A percentile compares a stretch with the other conserved stretches of the same genome.
Conservation (phyloP, 768 basidiomycete species). For the Lactarius hatsudake region DNA sequence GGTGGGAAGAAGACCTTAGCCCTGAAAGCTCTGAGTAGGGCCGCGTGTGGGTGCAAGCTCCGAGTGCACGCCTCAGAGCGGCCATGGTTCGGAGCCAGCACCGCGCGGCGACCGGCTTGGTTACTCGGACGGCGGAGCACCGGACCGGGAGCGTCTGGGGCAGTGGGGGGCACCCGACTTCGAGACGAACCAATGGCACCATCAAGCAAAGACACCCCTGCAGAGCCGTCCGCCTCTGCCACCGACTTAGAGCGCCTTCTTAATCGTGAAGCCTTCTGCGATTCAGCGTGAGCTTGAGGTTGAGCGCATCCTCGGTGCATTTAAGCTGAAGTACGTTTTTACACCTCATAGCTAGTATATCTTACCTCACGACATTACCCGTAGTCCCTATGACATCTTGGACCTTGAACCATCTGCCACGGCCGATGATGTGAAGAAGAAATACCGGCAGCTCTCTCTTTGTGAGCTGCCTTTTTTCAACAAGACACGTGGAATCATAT, state of each 20-base stretch:
- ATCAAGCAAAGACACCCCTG: constrained; percentile 9
- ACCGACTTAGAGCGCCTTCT: constrained; percentile 77
- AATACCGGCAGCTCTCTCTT: constrained; percentile 79
- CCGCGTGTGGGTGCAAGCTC: not conserved
- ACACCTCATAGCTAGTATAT: not conserved
- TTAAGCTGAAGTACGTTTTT: constrained; percentile 85
- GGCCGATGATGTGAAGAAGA: constrained; percentile 84
- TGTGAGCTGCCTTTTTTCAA: constrained; percentile 48
- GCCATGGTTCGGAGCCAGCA: not conserved
- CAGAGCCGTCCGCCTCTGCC: constrained; percentile 23
- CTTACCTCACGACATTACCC: not conserved
- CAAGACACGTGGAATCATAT: constrained; percentile 16
- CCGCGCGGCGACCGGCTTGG: not conserved
- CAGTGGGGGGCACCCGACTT: not conserved
- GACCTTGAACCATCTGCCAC: constrained; percentile 71
- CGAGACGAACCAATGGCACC: not conserved
- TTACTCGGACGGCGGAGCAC: not conserved
- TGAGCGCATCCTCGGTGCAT: constrained; percentile 88
- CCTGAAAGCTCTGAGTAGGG: no score
- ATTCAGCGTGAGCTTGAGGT: constrained; percentile 87
- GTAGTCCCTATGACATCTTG: constrained; percentile 90
- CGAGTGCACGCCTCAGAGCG: not conserved
- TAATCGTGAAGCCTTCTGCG: constrained; percentile 76
- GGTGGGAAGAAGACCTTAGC: not conserved
- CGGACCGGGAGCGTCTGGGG: not conserved